Conservation (phyloP, 2,329 filamentous ascomycete species). For the Rhynchosporium agropyri region DNA sequence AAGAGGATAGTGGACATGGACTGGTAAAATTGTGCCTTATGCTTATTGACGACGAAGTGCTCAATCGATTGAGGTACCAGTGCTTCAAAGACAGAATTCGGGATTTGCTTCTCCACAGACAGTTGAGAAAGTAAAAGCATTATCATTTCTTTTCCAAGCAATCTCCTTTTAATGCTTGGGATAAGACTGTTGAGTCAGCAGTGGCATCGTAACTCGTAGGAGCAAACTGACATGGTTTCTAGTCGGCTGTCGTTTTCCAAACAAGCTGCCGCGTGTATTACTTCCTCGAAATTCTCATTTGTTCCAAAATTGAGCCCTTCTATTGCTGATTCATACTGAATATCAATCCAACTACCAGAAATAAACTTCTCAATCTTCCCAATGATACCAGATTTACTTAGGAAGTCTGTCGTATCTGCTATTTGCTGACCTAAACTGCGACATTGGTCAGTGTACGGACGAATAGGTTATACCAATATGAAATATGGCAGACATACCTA, state of each 20-base stretch:
- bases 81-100: neutral
- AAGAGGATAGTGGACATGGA: neutral
- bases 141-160: slow-evolving; percentile 1
- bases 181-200: slow-evolving; percentile 1
- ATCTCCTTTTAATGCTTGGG: neutral
- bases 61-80: neutral
- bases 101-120: neutral
- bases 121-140: neutral
- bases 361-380: neutral
- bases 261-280: neutral
- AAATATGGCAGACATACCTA: neutral
- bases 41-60: neutral
- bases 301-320: neutral
- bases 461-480: neutral
- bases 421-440: neutral
- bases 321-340: neutral
- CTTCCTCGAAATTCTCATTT: neutral
- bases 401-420: neutral
- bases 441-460: neutral
- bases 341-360: neutral
- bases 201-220: neutral
- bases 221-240: neutral
- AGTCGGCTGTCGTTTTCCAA: neutral
- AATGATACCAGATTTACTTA: neutral
- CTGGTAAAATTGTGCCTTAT: neutral